A percentile compares a stretch with the other conserved stretches of the same genome.
These are phyloP conservation scores for Paraphoma sp. DNA, from an alignment of 2,329 filamentous ascomycete genomes.

Conservation along the genomic window DNA sequence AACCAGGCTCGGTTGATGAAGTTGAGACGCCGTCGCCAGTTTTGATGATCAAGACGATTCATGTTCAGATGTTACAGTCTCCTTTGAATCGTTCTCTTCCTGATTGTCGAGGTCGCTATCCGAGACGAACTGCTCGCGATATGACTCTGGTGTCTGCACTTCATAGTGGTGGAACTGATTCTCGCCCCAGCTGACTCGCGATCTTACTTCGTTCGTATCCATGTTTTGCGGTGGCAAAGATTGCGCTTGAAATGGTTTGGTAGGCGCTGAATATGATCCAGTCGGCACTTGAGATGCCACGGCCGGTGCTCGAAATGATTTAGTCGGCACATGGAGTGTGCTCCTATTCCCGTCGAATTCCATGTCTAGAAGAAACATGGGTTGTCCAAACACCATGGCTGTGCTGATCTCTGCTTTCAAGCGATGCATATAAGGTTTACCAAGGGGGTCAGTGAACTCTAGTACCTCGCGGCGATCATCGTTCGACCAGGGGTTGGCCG, in stretches of 20 bases:
- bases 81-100: constrained; percentile 29
- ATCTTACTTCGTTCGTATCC: constrained; percentile 32
- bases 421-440: not conserved
- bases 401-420: not conserved
- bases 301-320: not conserved
- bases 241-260: no score
- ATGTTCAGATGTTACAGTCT: constrained; percentile 50
- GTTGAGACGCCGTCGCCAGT: constrained; percentile 32
- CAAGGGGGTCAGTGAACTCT: not conserved
- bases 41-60: constrained; percentile 39
- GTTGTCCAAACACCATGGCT: not conserved
- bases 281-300: no score
- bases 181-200: constrained; percentile 56
- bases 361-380: not conserved
- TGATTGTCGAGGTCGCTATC: constrained; percentile 35
- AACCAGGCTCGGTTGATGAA: constrained; percentile 37
- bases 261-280: no score
- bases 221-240: no score
- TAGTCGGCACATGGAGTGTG: not conserved
- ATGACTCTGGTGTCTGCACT: constrained; percentile 53
- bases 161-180: constrained; percentile 57
- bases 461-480: not conserved
- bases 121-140: constrained; percentile 46
- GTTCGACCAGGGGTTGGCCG: not conserved
- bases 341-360: not conserved